Evolutionary conservation across 2,329 filamentous ascomycete genomes (phyloP).

Genomic region (Colletotrichum karsti): DNA sequence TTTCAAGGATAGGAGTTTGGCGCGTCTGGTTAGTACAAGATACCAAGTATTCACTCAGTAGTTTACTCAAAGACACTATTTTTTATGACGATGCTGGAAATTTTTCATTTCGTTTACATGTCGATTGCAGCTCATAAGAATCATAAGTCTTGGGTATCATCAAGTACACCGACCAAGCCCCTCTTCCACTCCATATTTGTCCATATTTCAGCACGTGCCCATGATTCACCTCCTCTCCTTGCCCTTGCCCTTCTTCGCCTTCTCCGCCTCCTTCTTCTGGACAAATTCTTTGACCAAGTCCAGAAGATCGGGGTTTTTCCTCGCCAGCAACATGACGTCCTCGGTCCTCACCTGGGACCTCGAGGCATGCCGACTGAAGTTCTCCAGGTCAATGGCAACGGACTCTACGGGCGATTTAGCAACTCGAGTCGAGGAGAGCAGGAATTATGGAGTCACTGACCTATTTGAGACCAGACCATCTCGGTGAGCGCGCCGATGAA

Average conservation of each 20-base stretch:
- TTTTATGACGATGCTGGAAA: too few species aligned
- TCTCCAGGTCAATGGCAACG: conserved; percentile 65
- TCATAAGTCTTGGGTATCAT: conserved; percentile 17
- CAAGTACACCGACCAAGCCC: not conserved
- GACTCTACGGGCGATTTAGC: conserved; percentile 51
- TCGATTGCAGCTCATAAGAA: not conserved
- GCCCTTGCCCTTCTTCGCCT: conserved; percentile 31
- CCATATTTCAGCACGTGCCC: too few species aligned
- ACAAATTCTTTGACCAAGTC: conserved; percentile 76
- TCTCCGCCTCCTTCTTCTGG: conserved; percentile 64
- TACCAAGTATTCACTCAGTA: conserved; percentile 11
- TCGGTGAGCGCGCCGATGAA: conserved; percentile 90
- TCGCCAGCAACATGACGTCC: conserved; percentile 86
- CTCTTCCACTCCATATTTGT: not conserved
- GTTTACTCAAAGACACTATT: too few species aligned
- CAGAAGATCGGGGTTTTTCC: conserved; percentile 87
- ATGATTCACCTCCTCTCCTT: conserved; percentile 8
- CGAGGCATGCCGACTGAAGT: conserved; percentile 77
- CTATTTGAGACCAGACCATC: conserved; percentile 87
- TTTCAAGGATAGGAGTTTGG: not conserved
- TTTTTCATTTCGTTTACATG: too few species aligned
- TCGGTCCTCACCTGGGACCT: conserved; percentile 82
- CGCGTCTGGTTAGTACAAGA: not conserved
- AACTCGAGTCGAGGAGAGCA: not conserved
- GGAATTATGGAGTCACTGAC: conserved; percentile 53